These are phyloP conservation scores for Hemerocallis citrina DNA, from an alignment of 106 monocot species.

Conservation along the genomic window DNA sequence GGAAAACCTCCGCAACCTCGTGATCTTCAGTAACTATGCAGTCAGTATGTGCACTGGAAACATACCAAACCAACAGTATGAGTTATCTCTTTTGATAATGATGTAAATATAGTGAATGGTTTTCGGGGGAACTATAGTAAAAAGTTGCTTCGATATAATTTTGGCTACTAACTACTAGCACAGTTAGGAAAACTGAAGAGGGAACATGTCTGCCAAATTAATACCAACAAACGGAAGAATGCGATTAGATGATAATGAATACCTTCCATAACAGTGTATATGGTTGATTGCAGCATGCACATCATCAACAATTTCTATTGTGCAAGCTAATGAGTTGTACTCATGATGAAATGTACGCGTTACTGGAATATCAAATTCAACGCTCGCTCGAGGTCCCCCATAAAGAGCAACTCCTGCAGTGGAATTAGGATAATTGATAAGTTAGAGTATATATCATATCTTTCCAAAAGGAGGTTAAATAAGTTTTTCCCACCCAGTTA, in stretches of 20 bases:
- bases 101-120: not conserved
- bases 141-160: not conserved
- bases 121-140: no score
- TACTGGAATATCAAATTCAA: conserved; percentile 44
- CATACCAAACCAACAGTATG: not conserved
- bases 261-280: conserved; percentile 88
- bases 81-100: not conserved
- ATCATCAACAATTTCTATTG: conserved; percentile 81
- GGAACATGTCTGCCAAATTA: no score
- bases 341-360: conserved; percentile 73
- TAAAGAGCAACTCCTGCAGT: conserved; percentile 59
- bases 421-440: not conserved
- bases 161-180: no score
- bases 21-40: conserved; percentile 72
- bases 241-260: not conserved
- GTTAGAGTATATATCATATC: not conserved
- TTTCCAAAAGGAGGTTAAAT: not conserved
- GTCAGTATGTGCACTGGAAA: conserved; percentile 82
- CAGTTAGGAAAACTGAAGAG: no score
- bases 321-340: conserved; percentile 77
- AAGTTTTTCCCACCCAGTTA: not conserved
- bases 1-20: conserved; percentile 58
- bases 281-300: conserved; percentile 76
- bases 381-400: conserved; percentile 72
- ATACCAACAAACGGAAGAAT: not conserved